A percentile compares a stretch with the other conserved stretches of the same genome.
Evolutionary conservation across 2,329 filamentous ascomycete genomes (phyloP).

Genomic region (Microthyrium microscopicum): DNA sequence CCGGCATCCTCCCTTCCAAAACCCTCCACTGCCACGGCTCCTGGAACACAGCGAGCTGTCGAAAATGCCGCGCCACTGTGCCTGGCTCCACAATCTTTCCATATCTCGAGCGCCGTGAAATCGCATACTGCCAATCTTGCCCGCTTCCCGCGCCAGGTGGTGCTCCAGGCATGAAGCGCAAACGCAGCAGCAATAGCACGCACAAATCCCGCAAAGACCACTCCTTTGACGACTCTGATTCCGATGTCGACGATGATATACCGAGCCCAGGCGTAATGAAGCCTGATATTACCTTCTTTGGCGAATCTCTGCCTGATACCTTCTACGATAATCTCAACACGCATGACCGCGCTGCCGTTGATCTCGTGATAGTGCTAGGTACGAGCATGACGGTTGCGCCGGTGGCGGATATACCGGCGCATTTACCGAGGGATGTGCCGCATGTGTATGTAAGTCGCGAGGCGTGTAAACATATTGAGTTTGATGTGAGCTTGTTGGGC

Average conservation of each 20-base stretch:
- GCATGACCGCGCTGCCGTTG: constrained; percentile 62
- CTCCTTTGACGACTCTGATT: constrained; percentile 38
- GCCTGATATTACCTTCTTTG: constrained; percentile 97
- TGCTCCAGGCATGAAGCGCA: constrained; percentile 34
- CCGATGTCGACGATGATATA: constrained; percentile 46
- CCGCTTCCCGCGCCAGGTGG: constrained; percentile 32
- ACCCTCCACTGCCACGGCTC: constrained; percentile 93
- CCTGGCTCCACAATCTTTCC: constrained; percentile 62
- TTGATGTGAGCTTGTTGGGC: constrained; percentile 91
- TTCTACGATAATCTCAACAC: constrained; percentile 71
- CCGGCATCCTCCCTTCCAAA: constrained; percentile 65
- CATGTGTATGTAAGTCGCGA: constrained; percentile 82
- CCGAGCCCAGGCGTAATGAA: constrained; percentile 69
- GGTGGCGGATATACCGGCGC: constrained; percentile 78
- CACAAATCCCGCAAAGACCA: constrained; percentile 29
- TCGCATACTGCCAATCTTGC: constrained; percentile 66
- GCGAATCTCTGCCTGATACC: constrained; percentile 68
- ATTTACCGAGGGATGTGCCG: constrained; percentile 61
- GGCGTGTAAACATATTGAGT: constrained; percentile 63
- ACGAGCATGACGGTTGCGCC: constrained; percentile 92
- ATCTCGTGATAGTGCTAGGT: constrained; percentile 89
- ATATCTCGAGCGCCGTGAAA: constrained; percentile 57
- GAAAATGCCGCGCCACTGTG: constrained; percentile 61
- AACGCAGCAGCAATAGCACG: constrained; percentile 31
- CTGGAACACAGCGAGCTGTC: constrained; percentile 80